These are phyloP conservation scores for Bacidia gigantensis DNA, from an alignment of 495 filamentous ascomycete genomes.

Conservation along the genomic window DNA sequence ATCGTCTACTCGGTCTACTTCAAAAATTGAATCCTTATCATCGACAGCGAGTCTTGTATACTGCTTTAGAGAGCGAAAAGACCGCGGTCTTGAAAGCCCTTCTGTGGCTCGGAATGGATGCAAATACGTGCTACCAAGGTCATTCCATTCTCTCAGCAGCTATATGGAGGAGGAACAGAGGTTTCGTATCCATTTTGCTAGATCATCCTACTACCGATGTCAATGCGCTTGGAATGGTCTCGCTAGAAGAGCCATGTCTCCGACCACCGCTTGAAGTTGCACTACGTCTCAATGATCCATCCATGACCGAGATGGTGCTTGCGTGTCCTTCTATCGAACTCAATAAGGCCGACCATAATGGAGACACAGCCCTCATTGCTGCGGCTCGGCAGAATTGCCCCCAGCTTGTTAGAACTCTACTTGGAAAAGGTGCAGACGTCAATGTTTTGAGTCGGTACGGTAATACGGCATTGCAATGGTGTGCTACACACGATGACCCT, in stretches of 20 bases:
- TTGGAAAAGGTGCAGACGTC: not conserved
- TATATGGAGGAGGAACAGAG: not conserved
- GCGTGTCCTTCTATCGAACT: not conserved
- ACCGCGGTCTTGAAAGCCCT: not conserved
- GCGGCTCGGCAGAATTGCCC: not conserved
- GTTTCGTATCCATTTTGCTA: not conserved
- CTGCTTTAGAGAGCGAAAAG: not conserved
- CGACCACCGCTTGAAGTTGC: not conserved
- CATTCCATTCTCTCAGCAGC: not conserved
- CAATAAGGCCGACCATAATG: not conserved
- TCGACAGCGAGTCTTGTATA: not conserved
- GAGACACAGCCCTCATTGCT: not conserved
- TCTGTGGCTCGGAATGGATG: not conserved
- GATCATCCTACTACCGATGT: not conserved
- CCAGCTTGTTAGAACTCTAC: not conserved
- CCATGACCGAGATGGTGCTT: not conserved
- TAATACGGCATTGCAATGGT: too few relatives aligned
- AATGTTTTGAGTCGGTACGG: too few relatives aligned
- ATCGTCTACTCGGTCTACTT: not conserved
- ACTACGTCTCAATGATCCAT: not conserved
- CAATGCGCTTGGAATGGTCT: not conserved
- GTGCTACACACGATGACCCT: too few relatives aligned
- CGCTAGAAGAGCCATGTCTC: not conserved
- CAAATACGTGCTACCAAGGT: not conserved
- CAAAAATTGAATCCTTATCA: not conserved